phyloP scores from a whole-genome alignment of 2,329 filamentous ascomycete genomes.

The Claviceps capensis region DNA sequence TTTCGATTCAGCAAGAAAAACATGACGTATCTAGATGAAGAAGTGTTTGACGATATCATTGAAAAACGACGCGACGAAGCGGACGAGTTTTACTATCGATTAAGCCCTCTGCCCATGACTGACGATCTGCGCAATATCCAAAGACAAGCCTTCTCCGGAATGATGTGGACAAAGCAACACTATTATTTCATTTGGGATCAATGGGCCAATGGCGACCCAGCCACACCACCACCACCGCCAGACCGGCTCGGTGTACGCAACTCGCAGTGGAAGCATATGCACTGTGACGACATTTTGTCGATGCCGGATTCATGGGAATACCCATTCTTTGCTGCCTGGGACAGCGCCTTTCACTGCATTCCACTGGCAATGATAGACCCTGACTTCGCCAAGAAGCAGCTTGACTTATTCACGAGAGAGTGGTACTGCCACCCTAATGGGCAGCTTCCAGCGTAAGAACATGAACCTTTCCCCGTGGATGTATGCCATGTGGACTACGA shows the following conservation, averaged over 20 bases:
- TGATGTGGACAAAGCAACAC: slow-evolving; percentile 98
- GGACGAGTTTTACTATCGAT: slow-evolving; percentile 88
- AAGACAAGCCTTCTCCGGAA: slow-evolving; percentile 83
- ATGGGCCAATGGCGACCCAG: slow-evolving; percentile 90
- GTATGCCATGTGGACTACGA: background rate
- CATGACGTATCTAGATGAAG: slow-evolving; percentile 76
- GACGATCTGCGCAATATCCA: slow-evolving; percentile 93
- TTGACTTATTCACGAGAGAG: slow-evolving; percentile 88
- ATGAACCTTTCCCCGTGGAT: background rate
- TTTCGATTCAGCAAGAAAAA: slow-evolving; percentile 72
- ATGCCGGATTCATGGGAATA: slow-evolving; percentile 99
- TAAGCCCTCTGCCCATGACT: slow-evolving; percentile 85
- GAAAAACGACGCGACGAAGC: slow-evolving; percentile 79
- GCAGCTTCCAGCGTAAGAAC: slow-evolving; percentile 67
- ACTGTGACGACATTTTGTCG: slow-evolving; percentile 87
- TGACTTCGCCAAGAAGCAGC: slow-evolving; percentile 94
- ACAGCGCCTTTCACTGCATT: slow-evolving; percentile 93
- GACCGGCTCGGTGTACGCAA: slow-evolving; percentile 73
- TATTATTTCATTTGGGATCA: slow-evolving; percentile 97
- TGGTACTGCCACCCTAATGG: slow-evolving; percentile 99
- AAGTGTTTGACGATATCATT: slow-evolving; percentile 80
- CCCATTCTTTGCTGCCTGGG: slow-evolving; percentile 95
- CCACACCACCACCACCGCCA: slow-evolving; percentile 72
- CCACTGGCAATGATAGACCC: slow-evolving; percentile 94
- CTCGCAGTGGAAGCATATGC: slow-evolving; percentile 82